These are phyloP conservation scores for Papiliotrema nemorosa DNA, from an alignment of 1,284 basidiomycete genomes.

Conservation along the genomic window DNA sequence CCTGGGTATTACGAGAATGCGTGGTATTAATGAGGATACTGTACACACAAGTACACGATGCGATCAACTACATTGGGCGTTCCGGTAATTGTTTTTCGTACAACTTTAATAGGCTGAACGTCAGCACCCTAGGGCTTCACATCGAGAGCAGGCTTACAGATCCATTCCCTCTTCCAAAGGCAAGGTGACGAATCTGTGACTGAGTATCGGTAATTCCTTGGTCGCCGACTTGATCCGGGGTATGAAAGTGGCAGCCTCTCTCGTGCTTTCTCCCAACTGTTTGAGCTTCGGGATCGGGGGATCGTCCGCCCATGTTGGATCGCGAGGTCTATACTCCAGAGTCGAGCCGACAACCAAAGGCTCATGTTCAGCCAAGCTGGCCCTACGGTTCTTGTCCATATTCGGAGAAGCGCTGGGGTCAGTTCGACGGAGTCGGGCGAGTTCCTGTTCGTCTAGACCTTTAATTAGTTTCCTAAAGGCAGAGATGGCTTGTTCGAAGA, in stretches of 20 bases:
- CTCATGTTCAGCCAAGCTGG: slow-evolving; percentile 1
- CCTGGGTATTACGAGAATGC: too few species aligned
- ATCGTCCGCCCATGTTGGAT: slow-evolving; percentile 13
- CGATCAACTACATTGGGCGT: too few species aligned
- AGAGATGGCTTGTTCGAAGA: slow-evolving; percentile 34
- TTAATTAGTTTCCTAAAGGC: slow-evolving; percentile 34
- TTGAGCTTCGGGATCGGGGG: slow-evolving; percentile 59
- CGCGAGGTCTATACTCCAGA: slow-evolving; percentile 12
- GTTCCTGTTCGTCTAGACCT: slow-evolving; percentile 36
- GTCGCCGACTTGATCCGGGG: slow-evolving; percentile 72
- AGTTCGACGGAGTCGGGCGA: slow-evolving; percentile 27
- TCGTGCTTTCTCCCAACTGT: slow-evolving; percentile 79
- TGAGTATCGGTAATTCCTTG: slow-evolving; percentile 75
- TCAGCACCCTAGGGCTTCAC: neutral
- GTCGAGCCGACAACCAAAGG: neutral
- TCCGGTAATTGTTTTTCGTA: slow-evolving; percentile 9
- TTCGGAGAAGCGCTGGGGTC: slow-evolving; percentile 14
- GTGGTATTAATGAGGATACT: too few species aligned
- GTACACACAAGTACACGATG: too few species aligned
- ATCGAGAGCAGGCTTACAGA: slow-evolving; percentile 44
- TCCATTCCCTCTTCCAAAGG: slow-evolving; percentile 84
- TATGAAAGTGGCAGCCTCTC: slow-evolving; percentile 71
- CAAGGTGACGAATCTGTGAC: slow-evolving; percentile 77
- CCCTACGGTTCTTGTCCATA: neutral
- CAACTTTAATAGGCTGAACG: slow-evolving; percentile 4